phyloP scores from a whole-genome alignment of 176 grass and related monocot genomes.

The Leersia perrieri region DNA sequence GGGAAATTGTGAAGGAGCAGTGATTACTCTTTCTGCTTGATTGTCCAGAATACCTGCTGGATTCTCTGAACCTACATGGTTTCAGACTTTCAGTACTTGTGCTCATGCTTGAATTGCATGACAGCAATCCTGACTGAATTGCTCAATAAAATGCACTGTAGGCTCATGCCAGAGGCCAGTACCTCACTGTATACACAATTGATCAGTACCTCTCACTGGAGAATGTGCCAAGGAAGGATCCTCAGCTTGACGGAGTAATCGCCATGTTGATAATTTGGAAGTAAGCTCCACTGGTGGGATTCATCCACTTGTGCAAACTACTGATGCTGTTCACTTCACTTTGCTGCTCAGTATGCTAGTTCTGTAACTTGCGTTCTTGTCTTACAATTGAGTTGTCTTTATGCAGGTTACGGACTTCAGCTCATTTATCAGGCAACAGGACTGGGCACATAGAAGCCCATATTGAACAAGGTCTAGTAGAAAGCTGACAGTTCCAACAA shows the following conservation, averaged over 20 bases:
- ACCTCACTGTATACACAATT: slow-evolving; percentile 67
- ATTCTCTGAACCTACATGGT: slow-evolving; percentile 56
- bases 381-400: not conserved
- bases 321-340: not conserved
- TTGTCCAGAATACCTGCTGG: slow-evolving; percentile 49
- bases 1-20: not conserved
- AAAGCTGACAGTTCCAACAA: too few species aligned
- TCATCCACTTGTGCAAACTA: not conserved
- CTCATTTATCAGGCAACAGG: slow-evolving; percentile 42
- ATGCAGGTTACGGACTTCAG: slow-evolving; percentile 56
- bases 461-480: too few species aligned
- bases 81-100: too few species aligned
- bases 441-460: too few species aligned
- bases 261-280: slow-evolving; percentile 85
- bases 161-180: slow-evolving; percentile 77
- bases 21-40: not conserved
- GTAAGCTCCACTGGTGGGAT: slow-evolving; percentile 72
- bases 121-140: slow-evolving; percentile 68
- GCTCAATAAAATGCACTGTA: slow-evolving; percentile 66
- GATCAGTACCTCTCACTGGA: slow-evolving; percentile 66
- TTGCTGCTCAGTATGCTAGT: not conserved
- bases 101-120: too few species aligned
- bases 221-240: slow-evolving; percentile 45
- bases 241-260: slow-evolving; percentile 70
- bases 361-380: too few species aligned